Evolutionary conservation across 2,329 filamentous ascomycete species (phyloP).

Genomic region (Cladosporium halotolerans): DNA sequence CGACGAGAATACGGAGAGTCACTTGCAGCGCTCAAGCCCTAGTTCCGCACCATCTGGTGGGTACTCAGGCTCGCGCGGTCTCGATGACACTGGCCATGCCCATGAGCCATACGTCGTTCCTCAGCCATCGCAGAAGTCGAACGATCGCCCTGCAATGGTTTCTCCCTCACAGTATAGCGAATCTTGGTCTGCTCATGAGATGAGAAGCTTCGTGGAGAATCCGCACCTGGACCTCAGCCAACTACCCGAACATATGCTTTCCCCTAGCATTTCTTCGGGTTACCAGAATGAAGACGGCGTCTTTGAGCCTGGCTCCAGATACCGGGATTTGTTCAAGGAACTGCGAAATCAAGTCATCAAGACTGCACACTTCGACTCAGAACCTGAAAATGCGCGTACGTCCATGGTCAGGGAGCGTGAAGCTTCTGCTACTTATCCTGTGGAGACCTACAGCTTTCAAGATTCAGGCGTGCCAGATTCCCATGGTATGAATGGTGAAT

Average conservation of each 20-base stretch:
- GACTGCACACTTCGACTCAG: constrained; percentile 7
- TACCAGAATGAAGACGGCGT: constrained; percentile 13
- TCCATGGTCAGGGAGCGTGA: background rate
- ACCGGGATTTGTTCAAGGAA: constrained; percentile 13
- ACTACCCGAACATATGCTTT: background rate
- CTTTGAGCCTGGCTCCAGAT: constrained; percentile 15
- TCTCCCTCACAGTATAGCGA: background rate
- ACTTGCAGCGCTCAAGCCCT: too few species aligned
- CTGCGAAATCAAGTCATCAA: constrained; percentile 14
- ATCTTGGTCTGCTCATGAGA: background rate
- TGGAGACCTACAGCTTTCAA: background rate
- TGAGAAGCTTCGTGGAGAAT: background rate
- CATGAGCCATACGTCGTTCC: too few species aligned
- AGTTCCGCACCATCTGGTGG: too few species aligned
- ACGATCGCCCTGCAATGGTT: too few species aligned
- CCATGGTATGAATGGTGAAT: too few species aligned
- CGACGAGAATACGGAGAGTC: too few species aligned
- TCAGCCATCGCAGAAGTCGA: too few species aligned
- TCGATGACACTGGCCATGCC: too few species aligned
- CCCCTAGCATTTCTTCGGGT: constrained; percentile 2
- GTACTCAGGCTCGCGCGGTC: too few species aligned
- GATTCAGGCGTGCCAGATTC: too few species aligned
- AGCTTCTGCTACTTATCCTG: background rate
- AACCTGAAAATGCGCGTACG: background rate
- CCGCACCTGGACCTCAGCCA: background rate